Evolutionary conservation across 352 stramenopile genomes (phyloP), one percentile per base, ranked within the genome.

Genomic region (Thalassiosira delicatula): DNA sequence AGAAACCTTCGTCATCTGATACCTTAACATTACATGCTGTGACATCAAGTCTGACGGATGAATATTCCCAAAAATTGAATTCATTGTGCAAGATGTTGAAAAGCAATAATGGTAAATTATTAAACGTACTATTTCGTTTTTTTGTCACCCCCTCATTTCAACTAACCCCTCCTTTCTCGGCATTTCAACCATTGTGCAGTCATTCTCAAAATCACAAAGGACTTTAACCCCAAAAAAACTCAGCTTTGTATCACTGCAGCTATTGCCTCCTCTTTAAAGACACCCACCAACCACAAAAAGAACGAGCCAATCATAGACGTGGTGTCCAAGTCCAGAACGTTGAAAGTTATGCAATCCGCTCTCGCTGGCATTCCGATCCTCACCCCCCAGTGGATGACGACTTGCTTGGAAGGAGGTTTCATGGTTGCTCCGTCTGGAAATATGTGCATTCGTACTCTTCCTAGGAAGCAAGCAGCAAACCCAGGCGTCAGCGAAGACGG

Each of bases 351-450:
- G 87, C 57, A 69, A 70, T 86, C 84, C 2, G 67, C 86, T 17
- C 46, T 94, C 2, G 75, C 74, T 7, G 90, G 90, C 12, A 81
- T 94, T 62, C 88, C 87, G 12, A 85, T 94, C 59, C 81, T 94
- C 14, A 81, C 84, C 33, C 78, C 76, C 21, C 23, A 62, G 51
- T 94, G 90, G 90, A 79, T 92, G 32, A 21, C 76, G 9, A 4
- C 42, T 44, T 91, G 87, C 63, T 62, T 83, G 8, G 66, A 79
- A 51, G 44, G 76, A 70, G 46, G 63, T 11, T 51, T 60, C 23
- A 40, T 88, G 7, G 40, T 85, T 21, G 33, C 71, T 33, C 78
- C 84, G 5, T 35, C 66, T 44, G 68, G 75, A 37, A n/a, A 33
- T 3, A 89, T 89, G 79, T 86, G 71, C 66, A 73, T 89, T 80